phyloP scores from a whole-genome alignment of 805 yeast species.

The Teunomyces atbi region DNA sequence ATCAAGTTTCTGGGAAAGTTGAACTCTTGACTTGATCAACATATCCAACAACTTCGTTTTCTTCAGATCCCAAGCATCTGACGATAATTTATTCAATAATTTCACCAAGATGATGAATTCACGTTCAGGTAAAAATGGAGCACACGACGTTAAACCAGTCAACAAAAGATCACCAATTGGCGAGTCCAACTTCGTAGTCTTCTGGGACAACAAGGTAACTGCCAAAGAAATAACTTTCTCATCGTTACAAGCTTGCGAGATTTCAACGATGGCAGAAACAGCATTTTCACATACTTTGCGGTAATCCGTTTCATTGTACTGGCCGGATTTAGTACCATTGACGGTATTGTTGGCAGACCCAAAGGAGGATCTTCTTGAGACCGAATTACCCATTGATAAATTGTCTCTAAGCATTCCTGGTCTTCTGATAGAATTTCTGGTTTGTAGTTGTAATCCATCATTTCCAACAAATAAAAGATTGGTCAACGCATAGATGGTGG shows the following conservation, averaged over 20 bases:
- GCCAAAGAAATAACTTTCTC: conserved; percentile 74
- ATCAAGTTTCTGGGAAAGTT: conserved; percentile 44
- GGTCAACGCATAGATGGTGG: conserved; percentile 79
- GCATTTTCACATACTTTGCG: conserved; percentile 58
- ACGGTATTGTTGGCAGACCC: neutral
- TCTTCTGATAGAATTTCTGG: conserved; percentile 24
- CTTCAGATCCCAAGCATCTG: conserved; percentile 42
- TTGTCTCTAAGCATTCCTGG: conserved; percentile 7
- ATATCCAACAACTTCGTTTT: conserved; percentile 37
- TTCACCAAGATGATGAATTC: conserved; percentile 66
- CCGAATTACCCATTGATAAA: conserved; percentile 8
- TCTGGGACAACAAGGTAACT: conserved; percentile 79
- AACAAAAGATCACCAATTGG: conserved; percentile 56
- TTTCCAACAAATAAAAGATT: conserved; percentile 64
- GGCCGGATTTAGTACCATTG: conserved; percentile 7
- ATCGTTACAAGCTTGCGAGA: conserved; percentile 66
- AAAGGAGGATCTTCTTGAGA: conserved; percentile 12
- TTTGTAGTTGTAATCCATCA: conserved; percentile 32
- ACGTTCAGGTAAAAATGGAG: conserved; percentile 57
- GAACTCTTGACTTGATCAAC: conserved; percentile 50
- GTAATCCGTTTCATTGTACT: conserved; percentile 32
- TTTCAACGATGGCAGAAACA: conserved; percentile 62
- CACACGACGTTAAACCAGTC: conserved; percentile 61
- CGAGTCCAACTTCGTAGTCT: conserved; percentile 49
- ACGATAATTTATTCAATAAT: conserved; percentile 51